A percentile compares a stretch with the other conserved stretches of the same genome.
These are phyloP conservation scores for Cladosporium sp. DNA, from an alignment of 2,329 filamentous ascomycete genomes.

Conservation along the genomic window DNA sequence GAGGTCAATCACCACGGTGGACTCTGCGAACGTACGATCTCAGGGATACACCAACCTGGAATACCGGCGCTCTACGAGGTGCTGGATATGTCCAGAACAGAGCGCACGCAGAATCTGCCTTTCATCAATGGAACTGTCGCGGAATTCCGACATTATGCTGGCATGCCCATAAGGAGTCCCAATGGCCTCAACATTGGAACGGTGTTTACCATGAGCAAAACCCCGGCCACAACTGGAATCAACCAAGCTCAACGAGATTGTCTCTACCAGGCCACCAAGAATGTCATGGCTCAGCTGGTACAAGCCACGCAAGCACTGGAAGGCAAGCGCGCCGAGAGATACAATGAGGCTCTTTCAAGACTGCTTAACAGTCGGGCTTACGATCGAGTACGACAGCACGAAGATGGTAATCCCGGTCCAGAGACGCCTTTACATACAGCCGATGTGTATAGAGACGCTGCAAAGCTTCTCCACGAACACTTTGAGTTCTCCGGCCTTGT, in stretches of 20 bases:
- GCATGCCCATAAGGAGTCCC: not conserved
- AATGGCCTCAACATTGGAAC: not conserved
- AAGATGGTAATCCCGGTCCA: no score
- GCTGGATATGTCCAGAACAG: constrained; percentile 1
- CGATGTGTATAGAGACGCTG: no score
- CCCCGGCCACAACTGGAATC: not conserved
- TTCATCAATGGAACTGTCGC: not conserved
- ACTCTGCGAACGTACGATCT: constrained; percentile 10
- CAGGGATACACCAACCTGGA: no score
- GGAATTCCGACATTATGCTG: not conserved
- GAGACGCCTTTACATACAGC: no score
- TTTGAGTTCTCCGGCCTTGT: no score
- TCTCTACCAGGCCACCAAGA: not conserved
- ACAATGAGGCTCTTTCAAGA: no score
- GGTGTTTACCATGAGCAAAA: not conserved
- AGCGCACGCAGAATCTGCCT: not conserved
- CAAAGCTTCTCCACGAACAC: no score
- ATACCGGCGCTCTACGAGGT: constrained; percentile 10
- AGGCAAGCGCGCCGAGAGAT: not conserved
- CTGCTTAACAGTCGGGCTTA: no score
- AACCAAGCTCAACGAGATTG: not conserved
- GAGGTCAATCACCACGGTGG: constrained; percentile 7
- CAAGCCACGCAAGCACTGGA: constrained; percentile 8
- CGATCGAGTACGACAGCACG: no score
- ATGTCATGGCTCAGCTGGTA: constrained; percentile 6